Evolutionary conservation across 208 protist genomes (phyloP).

Genomic region (Angomonas deanei): DNA sequence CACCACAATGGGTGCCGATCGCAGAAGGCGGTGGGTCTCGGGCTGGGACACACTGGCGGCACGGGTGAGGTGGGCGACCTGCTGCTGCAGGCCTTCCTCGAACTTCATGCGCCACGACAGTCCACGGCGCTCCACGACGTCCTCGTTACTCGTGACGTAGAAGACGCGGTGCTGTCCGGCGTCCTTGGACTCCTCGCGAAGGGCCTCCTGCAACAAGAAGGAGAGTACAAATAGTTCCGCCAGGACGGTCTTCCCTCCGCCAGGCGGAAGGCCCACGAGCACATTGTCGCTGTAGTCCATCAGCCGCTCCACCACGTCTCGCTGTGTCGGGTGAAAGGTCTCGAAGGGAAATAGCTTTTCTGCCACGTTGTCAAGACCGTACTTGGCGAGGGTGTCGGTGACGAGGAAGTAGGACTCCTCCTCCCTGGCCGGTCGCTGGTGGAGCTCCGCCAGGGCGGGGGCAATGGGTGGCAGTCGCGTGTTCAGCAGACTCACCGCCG

Average conservation of each 20-base stretch:
- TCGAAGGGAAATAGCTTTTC: slow-evolving; percentile 89
- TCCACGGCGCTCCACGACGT: slow-evolving; percentile 63
- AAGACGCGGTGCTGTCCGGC: slow-evolving; percentile 32
- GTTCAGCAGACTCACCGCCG: slow-evolving; percentile 93
- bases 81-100: slow-evolving; percentile 53
- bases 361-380: slow-evolving; percentile 76
- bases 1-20: slow-evolving; percentile 55
- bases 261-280: slow-evolving; percentile 94
- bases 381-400: slow-evolving; percentile 50
- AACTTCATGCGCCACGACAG: slow-evolving; percentile 83
- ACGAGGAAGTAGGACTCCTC: slow-evolving; percentile 70
- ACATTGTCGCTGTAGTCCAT: slow-evolving; percentile 93
- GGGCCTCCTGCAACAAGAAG: slow-evolving; percentile 60
- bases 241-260: slow-evolving; percentile 92
- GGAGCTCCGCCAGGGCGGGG: slow-evolving; percentile 56
- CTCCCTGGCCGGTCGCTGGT: slow-evolving; percentile 54
- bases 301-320: slow-evolving; percentile 89
- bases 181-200: slow-evolving; percentile 10
- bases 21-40: slow-evolving; percentile 12
- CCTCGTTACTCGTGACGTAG: slow-evolving; percentile 72
- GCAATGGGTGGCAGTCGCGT: slow-evolving; percentile 85
- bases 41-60: background rate
- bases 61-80: slow-evolving; percentile 36
- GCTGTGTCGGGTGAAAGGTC: slow-evolving; percentile 94
- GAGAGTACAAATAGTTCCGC: slow-evolving; percentile 84